Base-by-base conservation (phyloP, 2,329 filamentous ascomycete genomes). In the Aspergillus sp. region DNA sequence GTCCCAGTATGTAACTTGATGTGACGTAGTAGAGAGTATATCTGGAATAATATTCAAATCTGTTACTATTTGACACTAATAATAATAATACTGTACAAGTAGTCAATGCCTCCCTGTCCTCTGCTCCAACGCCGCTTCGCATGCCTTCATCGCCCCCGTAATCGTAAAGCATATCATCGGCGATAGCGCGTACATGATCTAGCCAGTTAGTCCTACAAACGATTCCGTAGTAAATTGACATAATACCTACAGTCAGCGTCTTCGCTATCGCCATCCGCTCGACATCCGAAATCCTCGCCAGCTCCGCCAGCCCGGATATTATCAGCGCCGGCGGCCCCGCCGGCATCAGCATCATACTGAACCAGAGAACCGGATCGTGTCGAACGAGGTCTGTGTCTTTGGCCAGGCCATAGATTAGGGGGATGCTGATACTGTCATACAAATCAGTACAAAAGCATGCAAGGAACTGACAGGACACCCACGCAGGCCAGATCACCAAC, bases 291-390 rank as follows among this genome's bases (percentile, higher is more conserved):
- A 58, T 51, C 28, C 57, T 52, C 5, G 58, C 52, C 33, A 73
- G 57, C 34, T 74, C 69, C 3, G 69, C 67, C 15, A 75, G 49
- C 1, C 67, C 67, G 4, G 66, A 66, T 29, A 71, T 56, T 17
- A 71, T 69, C 64, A 74, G 61, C 0, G 71, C 69, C 2, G 70
- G 68, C 13, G 71, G 72, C 1, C 72, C 71, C 1, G 65, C 63
- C 0, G 72, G 70, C 67, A 74, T 74, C 16, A 75, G 46, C 72
- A 76, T 76, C 67, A 76, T 67, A 3, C 58, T 64, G 45, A 82
- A 82, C 75, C 75, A 81, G 19, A 82, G 54, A 42, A 82, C 72
- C 0, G 76, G 76, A 47, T 82, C 78, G 3, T 61, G 44, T 3
- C 64, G 61, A 2, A 82, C 47, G 2, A 74, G 24, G 0, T 45